Conservation (phyloP, 306 rosid genomes). For the Phaseolus lunatus region DNA sequence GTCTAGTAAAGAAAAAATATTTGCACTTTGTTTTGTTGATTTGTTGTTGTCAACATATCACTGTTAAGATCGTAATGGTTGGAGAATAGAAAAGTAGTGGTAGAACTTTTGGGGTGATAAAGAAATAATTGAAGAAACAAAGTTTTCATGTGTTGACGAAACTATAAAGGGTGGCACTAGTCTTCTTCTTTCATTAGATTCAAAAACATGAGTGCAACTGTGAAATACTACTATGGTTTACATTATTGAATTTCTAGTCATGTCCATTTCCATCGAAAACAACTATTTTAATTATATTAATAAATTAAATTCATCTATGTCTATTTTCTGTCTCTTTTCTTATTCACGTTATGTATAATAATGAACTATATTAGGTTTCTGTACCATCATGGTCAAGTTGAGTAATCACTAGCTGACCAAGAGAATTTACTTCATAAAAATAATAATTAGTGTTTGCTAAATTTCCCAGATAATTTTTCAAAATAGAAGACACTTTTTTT, state of each 20-base stretch:
- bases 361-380: background rate
- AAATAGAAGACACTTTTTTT: background rate
- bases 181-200: slow-evolving; percentile 7
- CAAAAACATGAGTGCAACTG: slow-evolving; percentile 12
- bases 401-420: background rate
- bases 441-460: background rate
- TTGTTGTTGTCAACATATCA: background rate
- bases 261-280: slow-evolving; percentile 42
- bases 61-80: background rate
- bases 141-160: background rate
- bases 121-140: slow-evolving; percentile 32
- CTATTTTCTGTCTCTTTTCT: too few species aligned
- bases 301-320: too few species aligned
- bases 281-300: background rate
- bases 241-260: slow-evolving; percentile 78
- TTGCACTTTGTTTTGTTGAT: background rate
- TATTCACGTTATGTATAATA: too few species aligned
- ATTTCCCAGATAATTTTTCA: background rate
- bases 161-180: background rate
- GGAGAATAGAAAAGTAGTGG: slow-evolving; percentile 28
- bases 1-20: too few species aligned
- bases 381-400: background rate
- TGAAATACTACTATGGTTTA: slow-evolving; percentile 57
- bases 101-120: slow-evolving; percentile 42
- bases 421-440: background rate